Evolutionary conservation across 306 rosid species (phyloP), one percentile per base, ranked within the genome.

Genomic region (Lathyrus sativus): DNA sequence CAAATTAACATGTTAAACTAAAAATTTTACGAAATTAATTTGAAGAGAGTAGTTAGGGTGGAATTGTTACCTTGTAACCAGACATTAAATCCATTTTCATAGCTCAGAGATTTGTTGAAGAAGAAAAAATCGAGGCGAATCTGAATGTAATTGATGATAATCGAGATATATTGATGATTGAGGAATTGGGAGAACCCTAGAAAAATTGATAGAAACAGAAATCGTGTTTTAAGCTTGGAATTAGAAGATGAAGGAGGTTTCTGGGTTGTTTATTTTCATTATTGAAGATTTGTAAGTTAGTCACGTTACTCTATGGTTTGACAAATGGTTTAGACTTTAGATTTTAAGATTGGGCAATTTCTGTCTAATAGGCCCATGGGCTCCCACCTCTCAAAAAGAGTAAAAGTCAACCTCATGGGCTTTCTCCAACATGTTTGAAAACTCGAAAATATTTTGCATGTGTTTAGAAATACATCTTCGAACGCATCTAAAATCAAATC

Each of bases 51-150:
- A 11, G 24, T 43, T 4, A 39, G 5, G 51, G 28, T 55, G 8
- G 59, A 39, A 51, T 9, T 1, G 12, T 55, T 78, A 91, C 95
- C 98, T 95, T 95, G 81, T 95, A 95, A 66, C 97, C 89, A 81
- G 97, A 90, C 70, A 87, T 85, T 86, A 95, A 88, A 91, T 95
- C 95, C 99, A 95, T 95, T 35, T 31, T 73, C 79, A 64, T n/a
- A 11, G 73, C 81, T 73, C 66, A 76, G 48, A 58, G 61, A 77
- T 60, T 78, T 73, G 85, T 64, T 54, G 48, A 67, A 71, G 22
- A 13, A 54, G 48, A 29, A 49, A 67, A 46, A 64, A 61, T 54
- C 17, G 24, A 43, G 68, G 11, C 18, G 26, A 74, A 66, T 13
- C 68, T 33, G 68, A 81, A 24, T 19, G 49, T 17, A 33, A 73